Percentiles rank a stretch among this genome's conserved stretches.
Conservation (phyloP, 495 filamentous ascomycete species). For the Hypoxylon fragiforme region DNA sequence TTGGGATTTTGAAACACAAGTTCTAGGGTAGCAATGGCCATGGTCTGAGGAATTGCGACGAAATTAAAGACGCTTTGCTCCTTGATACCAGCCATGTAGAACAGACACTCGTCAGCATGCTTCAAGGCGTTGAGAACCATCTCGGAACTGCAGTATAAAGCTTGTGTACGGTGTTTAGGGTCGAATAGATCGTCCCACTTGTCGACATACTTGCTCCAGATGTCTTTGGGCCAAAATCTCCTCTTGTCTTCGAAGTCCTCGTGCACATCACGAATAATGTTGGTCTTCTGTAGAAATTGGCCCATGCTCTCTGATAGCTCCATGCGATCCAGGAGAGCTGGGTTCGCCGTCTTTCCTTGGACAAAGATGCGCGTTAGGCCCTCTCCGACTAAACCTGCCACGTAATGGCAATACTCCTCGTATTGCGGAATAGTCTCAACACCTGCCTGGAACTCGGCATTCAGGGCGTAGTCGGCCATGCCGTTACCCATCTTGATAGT, state of each 20-base stretch:
- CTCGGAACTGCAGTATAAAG: conserved; percentile 87
- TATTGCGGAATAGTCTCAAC: conserved; percentile 87
- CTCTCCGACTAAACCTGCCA: conserved; percentile 95
- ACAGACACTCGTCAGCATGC: conserved; percentile 90
- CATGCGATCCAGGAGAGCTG: conserved; percentile 73
- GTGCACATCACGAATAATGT: conserved; percentile 93
- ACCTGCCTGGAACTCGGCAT: conserved; percentile 78
- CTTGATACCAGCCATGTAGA: conserved; percentile 93
- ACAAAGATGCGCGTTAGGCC: conserved; percentile 91
- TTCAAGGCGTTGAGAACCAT: conserved; percentile 89
- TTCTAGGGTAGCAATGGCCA: conserved; percentile 95
- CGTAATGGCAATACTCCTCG: conserved; percentile 95
- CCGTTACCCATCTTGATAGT: conserved; percentile 94
- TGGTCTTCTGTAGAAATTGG: conserved; percentile 95
- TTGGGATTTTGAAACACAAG: conserved; percentile 89
- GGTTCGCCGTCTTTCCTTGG: conserved; percentile 83
- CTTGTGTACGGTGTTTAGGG: conserved; percentile 74
- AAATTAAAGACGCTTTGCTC: conserved; percentile 99
- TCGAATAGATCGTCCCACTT: conserved; percentile 89
- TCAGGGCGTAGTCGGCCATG: conserved; percentile 92
- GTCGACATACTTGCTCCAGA: conserved; percentile 92
- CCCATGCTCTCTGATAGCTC: conserved; percentile 93
- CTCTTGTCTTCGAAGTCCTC: conserved; percentile 87
- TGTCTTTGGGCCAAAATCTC: conserved; percentile 90
- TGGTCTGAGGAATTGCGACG: conserved; percentile 94